Percentiles rank a stretch among this genome's conserved stretches.
These are phyloP conservation scores for Podila horticola DNA, from an alignment of 192 early-diverging fungal genomes.

Conservation along the genomic window DNA sequence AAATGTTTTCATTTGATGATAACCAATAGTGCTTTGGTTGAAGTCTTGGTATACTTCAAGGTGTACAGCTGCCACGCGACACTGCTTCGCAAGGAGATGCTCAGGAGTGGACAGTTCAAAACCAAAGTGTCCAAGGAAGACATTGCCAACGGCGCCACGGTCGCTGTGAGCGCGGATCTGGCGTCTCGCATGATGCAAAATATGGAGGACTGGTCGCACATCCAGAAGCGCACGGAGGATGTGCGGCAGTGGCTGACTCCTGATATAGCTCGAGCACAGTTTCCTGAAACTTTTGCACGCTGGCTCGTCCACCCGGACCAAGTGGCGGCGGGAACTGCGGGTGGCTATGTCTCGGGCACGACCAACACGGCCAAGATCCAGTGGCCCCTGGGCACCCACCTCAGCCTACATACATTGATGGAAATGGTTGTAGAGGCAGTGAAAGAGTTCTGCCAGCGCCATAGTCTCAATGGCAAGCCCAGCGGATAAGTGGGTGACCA, in stretches of 20 bases:
- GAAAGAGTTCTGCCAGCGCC: slow-evolving; percentile 26
- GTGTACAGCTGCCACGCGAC: slow-evolving; percentile 27
- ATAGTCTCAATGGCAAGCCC: slow-evolving; percentile 3
- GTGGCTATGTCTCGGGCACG: slow-evolving; percentile 19
- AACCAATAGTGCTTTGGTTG: slow-evolving; percentile 27
- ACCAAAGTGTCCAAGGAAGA: neutral
- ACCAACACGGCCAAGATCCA: slow-evolving; percentile 34
- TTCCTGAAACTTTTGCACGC: slow-evolving; percentile 34
- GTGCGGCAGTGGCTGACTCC: slow-evolving; percentile 34
- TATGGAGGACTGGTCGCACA: slow-evolving; percentile 42
- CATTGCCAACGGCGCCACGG: slow-evolving; percentile 11
- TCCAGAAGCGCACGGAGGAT: slow-evolving; percentile 46
- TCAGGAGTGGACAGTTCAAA: slow-evolving; percentile 42
- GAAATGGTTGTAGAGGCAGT: slow-evolving; percentile 30
- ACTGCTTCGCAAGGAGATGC: slow-evolving; percentile 35
- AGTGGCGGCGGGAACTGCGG: slow-evolving; percentile 10
- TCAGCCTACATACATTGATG: slow-evolving; percentile 38
- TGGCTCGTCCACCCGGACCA: slow-evolving; percentile 49
- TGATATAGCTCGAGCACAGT: slow-evolving; percentile 25
- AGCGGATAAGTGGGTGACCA: neutral
- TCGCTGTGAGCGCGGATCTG: slow-evolving; percentile 24
- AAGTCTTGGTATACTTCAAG: slow-evolving; percentile 43
- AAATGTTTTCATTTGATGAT: neutral
- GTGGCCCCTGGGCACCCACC: slow-evolving; percentile 36
- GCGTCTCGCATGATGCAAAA: slow-evolving; percentile 39